Evolutionary conservation across 73 alveolate species (phyloP).

Genomic region (Durusdinium trenchii): DNA sequence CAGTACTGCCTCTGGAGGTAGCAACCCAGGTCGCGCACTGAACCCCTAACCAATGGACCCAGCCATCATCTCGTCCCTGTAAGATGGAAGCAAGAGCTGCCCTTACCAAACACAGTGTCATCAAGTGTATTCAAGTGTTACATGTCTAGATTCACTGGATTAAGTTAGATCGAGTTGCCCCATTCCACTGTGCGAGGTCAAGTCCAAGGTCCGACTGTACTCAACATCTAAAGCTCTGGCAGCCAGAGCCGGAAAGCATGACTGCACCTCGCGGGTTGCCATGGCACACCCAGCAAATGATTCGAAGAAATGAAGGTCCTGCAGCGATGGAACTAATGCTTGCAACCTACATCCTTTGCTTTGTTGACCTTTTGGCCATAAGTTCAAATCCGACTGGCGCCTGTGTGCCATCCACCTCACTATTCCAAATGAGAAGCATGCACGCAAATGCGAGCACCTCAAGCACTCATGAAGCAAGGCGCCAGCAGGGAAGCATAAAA

Average conservation of each 20-base stretch:
- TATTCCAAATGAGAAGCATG: constrained; percentile 35
- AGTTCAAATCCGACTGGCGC: neutral
- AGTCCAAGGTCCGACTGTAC: neutral
- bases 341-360: no score
- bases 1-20: neutral
- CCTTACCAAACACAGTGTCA: neutral
- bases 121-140: neutral
- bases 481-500: neutral
- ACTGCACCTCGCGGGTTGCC: neutral
- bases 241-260: neutral
- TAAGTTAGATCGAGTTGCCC: neutral
- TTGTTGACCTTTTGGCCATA: no score
- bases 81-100: neutral
- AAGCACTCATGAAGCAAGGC: neutral
- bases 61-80: neutral
- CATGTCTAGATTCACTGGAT: neutral
- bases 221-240: neutral
- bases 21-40: constrained; percentile 9
- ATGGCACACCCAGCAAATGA: neutral
- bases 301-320: neutral
- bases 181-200: neutral
- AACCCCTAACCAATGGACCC: constrained; percentile 33
- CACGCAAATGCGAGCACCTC: constrained; percentile 49
- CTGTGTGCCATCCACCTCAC: neutral
- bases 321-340: neutral